Evolutionary conservation across 768 basidiomycete species (phyloP).

Genomic region (Tubosaeta sp.): DNA sequence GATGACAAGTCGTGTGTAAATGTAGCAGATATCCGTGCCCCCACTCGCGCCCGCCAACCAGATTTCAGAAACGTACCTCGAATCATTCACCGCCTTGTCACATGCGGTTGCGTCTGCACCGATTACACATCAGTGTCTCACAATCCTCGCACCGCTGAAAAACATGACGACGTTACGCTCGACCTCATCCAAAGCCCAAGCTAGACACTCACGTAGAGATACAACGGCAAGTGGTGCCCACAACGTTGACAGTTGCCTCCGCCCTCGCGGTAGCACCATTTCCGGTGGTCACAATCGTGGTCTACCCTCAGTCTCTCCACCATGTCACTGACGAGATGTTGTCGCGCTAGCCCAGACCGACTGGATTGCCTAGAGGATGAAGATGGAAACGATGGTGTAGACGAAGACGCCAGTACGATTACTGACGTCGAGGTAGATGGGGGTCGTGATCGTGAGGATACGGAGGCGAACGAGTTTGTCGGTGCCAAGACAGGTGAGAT

Average conservation of each 20-base stretch:
- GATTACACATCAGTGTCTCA: conserved; percentile 32
- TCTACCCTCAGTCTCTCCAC: conserved; percentile 42
- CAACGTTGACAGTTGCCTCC: conserved; percentile 48
- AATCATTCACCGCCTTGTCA: conserved; percentile 5
- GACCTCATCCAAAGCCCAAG: not conserved
- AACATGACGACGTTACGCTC: not conserved
- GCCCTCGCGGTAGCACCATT: conserved; percentile 44
- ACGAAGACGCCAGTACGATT: not conserved
- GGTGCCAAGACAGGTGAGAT: not conserved
- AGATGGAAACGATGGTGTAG: not conserved
- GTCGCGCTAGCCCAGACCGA: conserved; percentile 5
- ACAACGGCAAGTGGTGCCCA: conserved; percentile 35
- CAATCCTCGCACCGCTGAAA: conserved; percentile 32
- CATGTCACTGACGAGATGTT: conserved; percentile 26
- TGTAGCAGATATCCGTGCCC: too few relatives aligned
- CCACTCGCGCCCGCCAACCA: too few relatives aligned
- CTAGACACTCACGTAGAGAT: conserved; percentile 43
- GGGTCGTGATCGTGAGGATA: not conserved
- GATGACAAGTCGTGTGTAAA: too few relatives aligned
- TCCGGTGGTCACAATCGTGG: conserved; percentile 47
- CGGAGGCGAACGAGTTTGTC: not conserved
- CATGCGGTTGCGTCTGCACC: conserved; percentile 35
- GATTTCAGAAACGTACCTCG: too few relatives aligned
- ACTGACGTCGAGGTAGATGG: not conserved
- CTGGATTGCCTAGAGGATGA: not conserved